A percentile compares a stretch with the other conserved stretches of the same genome.
Conservation (phyloP, 2,329 filamentous ascomycete species). For the Thelonectria blattea region DNA sequence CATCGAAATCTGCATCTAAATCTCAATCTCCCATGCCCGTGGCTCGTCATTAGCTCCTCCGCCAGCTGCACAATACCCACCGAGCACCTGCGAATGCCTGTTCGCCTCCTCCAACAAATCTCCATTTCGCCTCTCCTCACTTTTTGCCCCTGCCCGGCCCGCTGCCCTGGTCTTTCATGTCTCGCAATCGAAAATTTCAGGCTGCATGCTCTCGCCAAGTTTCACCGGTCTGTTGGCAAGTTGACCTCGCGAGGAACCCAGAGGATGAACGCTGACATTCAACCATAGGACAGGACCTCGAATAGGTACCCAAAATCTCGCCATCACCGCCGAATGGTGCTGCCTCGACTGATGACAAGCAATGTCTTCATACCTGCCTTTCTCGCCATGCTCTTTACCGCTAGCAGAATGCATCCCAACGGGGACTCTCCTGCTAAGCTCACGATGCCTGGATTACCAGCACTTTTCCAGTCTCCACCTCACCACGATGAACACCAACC, state of each 20-base stretch:
- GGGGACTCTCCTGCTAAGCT: not conserved
- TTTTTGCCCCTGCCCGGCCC: not conserved
- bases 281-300: not conserved
- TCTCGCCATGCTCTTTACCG: too few species aligned
- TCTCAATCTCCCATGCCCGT: constrained; percentile 2
- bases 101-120: too few species aligned
- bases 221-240: too few species aligned
- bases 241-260: not conserved
- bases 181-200: too few species aligned
- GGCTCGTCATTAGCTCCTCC: not conserved
- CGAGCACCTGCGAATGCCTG: not conserved
- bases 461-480: constrained; percentile 21
- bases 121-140: not conserved
- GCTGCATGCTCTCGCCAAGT: too few species aligned
- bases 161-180: too few species aligned
- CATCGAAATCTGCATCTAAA: constrained; percentile 7
- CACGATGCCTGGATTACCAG: not conserved
- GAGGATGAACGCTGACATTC: not conserved
- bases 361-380: too few species aligned
- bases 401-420: not conserved
- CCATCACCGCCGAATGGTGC: not conserved
- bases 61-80: not conserved
- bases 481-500: constrained; percentile 8
- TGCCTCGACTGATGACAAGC: not conserved
- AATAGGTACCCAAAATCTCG: not conserved